Evolutionary conservation across 352 stramenopile species (phyloP).

Genomic region (Pythium periplocum): DNA sequence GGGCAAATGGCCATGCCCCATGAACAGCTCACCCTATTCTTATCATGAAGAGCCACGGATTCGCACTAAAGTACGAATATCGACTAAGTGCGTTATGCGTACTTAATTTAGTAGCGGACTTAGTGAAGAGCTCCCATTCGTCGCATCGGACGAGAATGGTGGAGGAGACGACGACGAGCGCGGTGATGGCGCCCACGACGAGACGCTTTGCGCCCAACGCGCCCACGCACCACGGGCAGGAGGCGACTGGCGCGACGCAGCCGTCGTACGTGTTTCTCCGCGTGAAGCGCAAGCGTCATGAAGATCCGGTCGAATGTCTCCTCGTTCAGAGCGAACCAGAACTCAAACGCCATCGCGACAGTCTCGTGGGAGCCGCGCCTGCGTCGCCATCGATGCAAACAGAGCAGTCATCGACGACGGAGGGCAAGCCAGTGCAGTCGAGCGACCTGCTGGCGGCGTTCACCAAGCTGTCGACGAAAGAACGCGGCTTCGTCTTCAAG

Average conservation of each 20-base stretch:
- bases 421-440: slow-evolving; percentile 4
- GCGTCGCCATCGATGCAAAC: slow-evolving; percentile 1
- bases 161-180: slow-evolving; percentile 6
- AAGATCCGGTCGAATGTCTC: slow-evolving; percentile 63
- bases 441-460: slow-evolving; percentile 48
- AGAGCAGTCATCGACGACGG: slow-evolving; percentile 1
- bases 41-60: no score
- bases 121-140: no score
- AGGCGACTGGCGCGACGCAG: slow-evolving; percentile 1
- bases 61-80: no score
- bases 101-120: no score
- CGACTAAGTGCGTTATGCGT: no score
- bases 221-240: not conserved
- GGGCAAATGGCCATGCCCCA: no score
- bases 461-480: slow-evolving; percentile 56
- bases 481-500: slow-evolving; percentile 69
- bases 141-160: slow-evolving; percentile 11
- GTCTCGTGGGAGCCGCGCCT: not conserved
- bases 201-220: slow-evolving; percentile 17
- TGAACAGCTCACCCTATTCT: no score
- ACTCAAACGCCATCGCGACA: slow-evolving; percentile 9
- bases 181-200: slow-evolving; percentile 5
- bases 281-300: slow-evolving; percentile 80
- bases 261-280: slow-evolving; percentile 65
- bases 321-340: slow-evolving; percentile 52